These are phyloP conservation scores for Coemansia sp. DNA, from an alignment of 192 early-diverging fungal genomes.

Conservation along the genomic window DNA sequence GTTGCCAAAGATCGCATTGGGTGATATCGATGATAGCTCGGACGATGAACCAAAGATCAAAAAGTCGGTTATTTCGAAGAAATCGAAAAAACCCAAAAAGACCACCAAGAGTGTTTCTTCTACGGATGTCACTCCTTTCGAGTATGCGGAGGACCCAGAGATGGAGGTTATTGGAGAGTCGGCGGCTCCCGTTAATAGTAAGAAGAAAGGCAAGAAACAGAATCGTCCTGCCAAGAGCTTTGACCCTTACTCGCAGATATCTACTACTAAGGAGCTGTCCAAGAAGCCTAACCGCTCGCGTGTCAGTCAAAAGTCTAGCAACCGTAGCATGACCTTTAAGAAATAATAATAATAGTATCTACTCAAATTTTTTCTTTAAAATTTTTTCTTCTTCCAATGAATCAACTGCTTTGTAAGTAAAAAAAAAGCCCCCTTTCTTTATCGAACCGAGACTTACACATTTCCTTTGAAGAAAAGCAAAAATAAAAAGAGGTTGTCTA, in stretches of 20 bases:
- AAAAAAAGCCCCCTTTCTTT: no score
- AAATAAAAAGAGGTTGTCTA: no score
- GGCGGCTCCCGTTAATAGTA: neutral
- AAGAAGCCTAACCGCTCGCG: slow-evolving; percentile 14
- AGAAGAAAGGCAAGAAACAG: slow-evolving; percentile 1
- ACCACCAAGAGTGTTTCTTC: neutral
- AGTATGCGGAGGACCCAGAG: slow-evolving; percentile 14
- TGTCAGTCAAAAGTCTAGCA: slow-evolving; percentile 29
- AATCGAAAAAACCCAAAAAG: slow-evolving; percentile 1
- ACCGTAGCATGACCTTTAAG: slow-evolving; percentile 39
- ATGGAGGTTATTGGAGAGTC: slow-evolving; percentile 25
- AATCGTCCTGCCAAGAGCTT: slow-evolving; percentile 11
- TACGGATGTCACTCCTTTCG: slow-evolving; percentile 19
- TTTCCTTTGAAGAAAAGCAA: no score
- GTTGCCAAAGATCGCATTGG: slow-evolving; percentile 22
- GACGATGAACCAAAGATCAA: neutral
- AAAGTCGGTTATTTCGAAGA: neutral
- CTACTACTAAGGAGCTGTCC: slow-evolving; percentile 17
- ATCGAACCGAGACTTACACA: no score
- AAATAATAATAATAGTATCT: slow-evolving; percentile 12
- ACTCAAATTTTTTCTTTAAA: neutral
- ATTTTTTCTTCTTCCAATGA: neutral
- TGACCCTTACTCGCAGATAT: slow-evolving; percentile 38
- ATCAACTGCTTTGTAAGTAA: no score
- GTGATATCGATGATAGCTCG: slow-evolving; percentile 3